These are phyloP conservation scores for Candida khao-thaluensis DNA, from an alignment of 805 yeast species.

Conservation along the genomic window DNA sequence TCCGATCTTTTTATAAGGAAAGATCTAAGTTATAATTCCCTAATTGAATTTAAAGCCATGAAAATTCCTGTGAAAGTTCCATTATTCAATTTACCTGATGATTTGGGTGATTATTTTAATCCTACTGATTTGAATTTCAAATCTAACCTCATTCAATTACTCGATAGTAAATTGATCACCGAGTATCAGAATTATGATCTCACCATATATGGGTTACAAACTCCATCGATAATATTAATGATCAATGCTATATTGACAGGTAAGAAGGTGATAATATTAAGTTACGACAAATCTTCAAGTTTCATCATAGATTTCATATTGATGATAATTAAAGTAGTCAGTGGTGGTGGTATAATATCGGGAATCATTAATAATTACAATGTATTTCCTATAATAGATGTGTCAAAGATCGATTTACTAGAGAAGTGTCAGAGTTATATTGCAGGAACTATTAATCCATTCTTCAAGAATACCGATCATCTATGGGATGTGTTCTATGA, in stretches of 20 bases:
- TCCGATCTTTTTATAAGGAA: slow-evolving; percentile 40
- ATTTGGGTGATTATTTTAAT: slow-evolving; percentile 43
- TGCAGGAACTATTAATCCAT: slow-evolving; percentile 69
- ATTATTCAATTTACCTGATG: slow-evolving; percentile 40
- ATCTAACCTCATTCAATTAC: slow-evolving; percentile 33
- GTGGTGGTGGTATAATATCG: slow-evolving; percentile 43
- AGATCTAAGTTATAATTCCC: slow-evolving; percentile 42
- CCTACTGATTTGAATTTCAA: slow-evolving; percentile 46
- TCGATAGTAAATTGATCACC: slow-evolving; percentile 35
- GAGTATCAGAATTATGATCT: slow-evolving; percentile 44
- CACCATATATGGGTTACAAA: slow-evolving; percentile 51
- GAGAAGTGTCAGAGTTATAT: slow-evolving; percentile 43
- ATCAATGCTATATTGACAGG: slow-evolving; percentile 40
- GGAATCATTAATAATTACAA: slow-evolving; percentile 37
- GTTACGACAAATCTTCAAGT: slow-evolving; percentile 41
- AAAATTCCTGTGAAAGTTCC: slow-evolving; percentile 46
- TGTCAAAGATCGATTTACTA: slow-evolving; percentile 53
- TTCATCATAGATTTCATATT: slow-evolving; percentile 41
- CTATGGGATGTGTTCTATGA: slow-evolving; percentile 65
- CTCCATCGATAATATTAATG: slow-evolving; percentile 45
- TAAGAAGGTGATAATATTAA: slow-evolving; percentile 37
- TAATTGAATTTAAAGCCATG: slow-evolving; percentile 38
- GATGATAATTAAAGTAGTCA: slow-evolving; percentile 41
- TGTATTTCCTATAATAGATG: slow-evolving; percentile 61
- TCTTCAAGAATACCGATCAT: slow-evolving; percentile 52